Conservation (phyloP, 2,329 filamentous ascomycete genomes). For the Paraconiothyrium brasiliense region DNA sequence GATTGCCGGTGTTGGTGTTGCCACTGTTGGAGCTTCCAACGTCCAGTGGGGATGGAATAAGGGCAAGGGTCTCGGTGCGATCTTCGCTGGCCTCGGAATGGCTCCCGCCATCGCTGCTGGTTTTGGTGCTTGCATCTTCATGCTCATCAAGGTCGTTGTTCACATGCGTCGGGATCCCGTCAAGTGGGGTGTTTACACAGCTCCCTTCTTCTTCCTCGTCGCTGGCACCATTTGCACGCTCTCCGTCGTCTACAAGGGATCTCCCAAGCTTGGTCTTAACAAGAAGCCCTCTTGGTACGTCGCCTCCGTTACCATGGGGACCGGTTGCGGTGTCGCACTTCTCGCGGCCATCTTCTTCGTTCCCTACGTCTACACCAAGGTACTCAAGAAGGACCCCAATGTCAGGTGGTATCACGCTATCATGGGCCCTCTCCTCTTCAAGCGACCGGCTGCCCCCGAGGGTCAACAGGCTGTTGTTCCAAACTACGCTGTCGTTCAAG, state of each 20-base stretch:
- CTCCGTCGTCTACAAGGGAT: constrained; percentile 83
- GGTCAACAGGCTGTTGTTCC: constrained; percentile 69
- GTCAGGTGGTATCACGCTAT: constrained; percentile 71
- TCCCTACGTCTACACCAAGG: constrained; percentile 71
- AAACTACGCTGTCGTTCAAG: constrained; percentile 80
- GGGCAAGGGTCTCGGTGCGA: constrained; percentile 72
- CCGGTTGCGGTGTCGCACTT: constrained; percentile 67
- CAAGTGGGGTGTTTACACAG: constrained; percentile 75
- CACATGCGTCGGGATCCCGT: constrained; percentile 76
- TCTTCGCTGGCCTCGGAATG: constrained; percentile 73
- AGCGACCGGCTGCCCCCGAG: constrained; percentile 64
- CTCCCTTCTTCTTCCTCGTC: constrained; percentile 80
- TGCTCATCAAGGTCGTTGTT: constrained; percentile 76
- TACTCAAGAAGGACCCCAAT: constrained; percentile 73
- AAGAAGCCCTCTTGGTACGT: constrained; percentile 75
- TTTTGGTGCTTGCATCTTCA: constrained; percentile 75
- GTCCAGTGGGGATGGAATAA: constrained; percentile 69
- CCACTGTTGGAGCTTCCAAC: constrained; percentile 64
- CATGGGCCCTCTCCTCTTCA: constrained; percentile 66
- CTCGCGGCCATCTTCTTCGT: constrained; percentile 76
- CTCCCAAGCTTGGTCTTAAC: constrained; percentile 70
- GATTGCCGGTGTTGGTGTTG: constrained; percentile 58
- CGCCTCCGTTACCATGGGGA: constrained; percentile 71
- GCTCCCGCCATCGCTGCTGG: constrained; percentile 72
- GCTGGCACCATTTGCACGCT: constrained; percentile 78